Evolutionary conservation across 1,139 yeast genomes (phyloP).

Genomic region (Debaryomyces sp.): DNA sequence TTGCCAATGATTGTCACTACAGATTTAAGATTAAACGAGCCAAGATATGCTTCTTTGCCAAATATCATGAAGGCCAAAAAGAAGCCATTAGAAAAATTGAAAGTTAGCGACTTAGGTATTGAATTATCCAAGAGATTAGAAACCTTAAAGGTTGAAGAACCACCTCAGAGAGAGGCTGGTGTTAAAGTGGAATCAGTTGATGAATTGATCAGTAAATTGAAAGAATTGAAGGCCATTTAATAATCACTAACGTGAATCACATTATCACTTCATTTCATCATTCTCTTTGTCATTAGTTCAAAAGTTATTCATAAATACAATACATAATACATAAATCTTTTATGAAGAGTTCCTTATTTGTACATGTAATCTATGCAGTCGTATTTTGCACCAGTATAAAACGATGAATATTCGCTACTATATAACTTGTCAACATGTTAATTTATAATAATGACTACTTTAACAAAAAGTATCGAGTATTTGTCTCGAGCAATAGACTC

Average conservation of each 20-base stretch:
- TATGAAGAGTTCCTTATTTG: background rate
- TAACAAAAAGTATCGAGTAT: conserved; percentile 22
- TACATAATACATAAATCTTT: background rate
- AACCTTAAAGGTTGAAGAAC: conserved; percentile 77
- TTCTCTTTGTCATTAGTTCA: background rate
- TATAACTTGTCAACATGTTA: background rate
- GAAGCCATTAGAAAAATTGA: conserved; percentile 80
- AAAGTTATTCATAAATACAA: conserved; percentile 1
- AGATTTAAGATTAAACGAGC: conserved; percentile 90
- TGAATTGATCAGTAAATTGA: conserved; percentile 76
- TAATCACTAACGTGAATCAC: background rate
- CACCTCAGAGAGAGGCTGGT: conserved; percentile 82
- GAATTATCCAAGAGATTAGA: conserved; percentile 68
- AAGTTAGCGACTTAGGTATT: conserved; percentile 70
- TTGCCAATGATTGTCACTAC: conserved; percentile 89
- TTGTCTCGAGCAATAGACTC: conserved; percentile 20
- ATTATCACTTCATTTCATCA: background rate
- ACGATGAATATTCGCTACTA: background rate
- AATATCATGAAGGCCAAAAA: conserved; percentile 98
- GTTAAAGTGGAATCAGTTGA: conserved; percentile 78
- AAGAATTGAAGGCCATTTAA: conserved; percentile 63
- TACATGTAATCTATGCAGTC: background rate
- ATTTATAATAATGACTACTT: conserved; percentile 17
- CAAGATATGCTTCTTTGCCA: conserved; percentile 91
- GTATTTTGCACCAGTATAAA: background rate